phyloP scores from a whole-genome alignment of 371 early-diverging fungal species.

The Mucor indicus region DNA sequence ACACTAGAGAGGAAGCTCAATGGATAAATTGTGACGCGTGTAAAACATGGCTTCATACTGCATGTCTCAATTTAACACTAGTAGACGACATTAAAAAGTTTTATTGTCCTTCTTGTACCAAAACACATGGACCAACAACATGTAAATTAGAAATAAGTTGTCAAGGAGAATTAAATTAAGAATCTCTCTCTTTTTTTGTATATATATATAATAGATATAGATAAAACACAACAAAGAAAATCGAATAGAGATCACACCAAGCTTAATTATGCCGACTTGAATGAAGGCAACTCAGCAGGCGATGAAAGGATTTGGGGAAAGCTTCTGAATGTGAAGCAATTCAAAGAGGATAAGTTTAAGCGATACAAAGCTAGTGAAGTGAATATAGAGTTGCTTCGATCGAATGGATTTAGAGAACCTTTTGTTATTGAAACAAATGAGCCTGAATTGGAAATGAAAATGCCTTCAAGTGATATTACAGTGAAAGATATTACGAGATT shows the following conservation, averaged over 20 bases:
- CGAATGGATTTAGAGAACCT: constrained; percentile 60
- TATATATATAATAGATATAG: constrained; percentile 16
- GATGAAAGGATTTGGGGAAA: constrained; percentile 65
- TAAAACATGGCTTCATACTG: background rate
- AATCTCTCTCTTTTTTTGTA: no score
- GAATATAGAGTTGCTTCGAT: constrained; percentile 52
- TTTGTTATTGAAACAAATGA: constrained; percentile 56
- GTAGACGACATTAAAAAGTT: constrained; percentile 61
- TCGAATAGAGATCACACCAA: constrained; percentile 55
- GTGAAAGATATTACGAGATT: constrained; percentile 68
- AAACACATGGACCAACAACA: constrained; percentile 58
- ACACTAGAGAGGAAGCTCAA: no score
- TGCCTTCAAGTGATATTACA: constrained; percentile 65
- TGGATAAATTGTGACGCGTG: background rate
- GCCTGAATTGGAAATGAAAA: constrained; percentile 73
- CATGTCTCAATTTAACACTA: background rate
- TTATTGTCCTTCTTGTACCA: constrained; percentile 61
- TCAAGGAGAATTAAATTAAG: no score
- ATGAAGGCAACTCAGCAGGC: constrained; percentile 62
- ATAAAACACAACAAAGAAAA: constrained; percentile 41
- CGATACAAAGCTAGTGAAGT: constrained; percentile 53
- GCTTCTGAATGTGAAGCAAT: constrained; percentile 54
- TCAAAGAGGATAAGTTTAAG: constrained; percentile 55
- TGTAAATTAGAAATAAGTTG: no score
- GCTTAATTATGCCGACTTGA: constrained; percentile 70